phyloP scores from a whole-genome alignment of 192 early-diverging fungal genomes.

The Linnemannia hyalina region DNA sequence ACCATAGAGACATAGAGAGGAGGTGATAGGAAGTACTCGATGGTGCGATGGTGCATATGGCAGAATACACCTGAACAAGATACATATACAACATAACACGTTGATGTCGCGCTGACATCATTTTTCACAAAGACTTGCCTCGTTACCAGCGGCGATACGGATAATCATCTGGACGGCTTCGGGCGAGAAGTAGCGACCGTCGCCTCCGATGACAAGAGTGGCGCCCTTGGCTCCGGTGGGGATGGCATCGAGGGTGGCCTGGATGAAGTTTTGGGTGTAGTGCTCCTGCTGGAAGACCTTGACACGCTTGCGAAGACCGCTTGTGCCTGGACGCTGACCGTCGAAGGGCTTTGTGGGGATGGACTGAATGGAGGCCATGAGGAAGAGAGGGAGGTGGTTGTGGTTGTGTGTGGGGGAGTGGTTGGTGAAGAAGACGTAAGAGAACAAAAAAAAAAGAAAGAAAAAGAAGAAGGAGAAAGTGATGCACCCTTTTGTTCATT shows the following conservation, averaged over 20 bases:
- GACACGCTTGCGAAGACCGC: constrained; percentile 95
- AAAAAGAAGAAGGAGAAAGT: constrained; percentile 2
- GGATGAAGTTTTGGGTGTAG: constrained; percentile 98
- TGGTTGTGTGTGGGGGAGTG: not conserved
- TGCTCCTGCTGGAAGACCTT: constrained; percentile 94
- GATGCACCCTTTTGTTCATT: too few species aligned
- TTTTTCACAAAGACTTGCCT: constrained; percentile 58
- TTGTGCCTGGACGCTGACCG: constrained; percentile 98
- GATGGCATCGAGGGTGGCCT: constrained; percentile 89
- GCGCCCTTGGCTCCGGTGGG: constrained; percentile 82
- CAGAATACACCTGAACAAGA: not conserved
- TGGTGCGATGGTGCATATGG: not conserved
- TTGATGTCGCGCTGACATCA: constrained; percentile 21
- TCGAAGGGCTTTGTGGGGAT: constrained; percentile 81
- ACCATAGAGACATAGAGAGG: not conserved
- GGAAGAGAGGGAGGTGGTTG: not conserved
- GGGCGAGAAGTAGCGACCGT: constrained; percentile 91
- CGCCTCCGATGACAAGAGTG: constrained; percentile 94
- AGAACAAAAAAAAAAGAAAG: not conserved
- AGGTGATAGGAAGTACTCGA: not conserved
- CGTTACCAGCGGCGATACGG: constrained; percentile 85
- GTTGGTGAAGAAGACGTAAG: constrained; percentile 1
- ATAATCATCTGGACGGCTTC: constrained; percentile 93
- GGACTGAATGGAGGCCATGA: constrained; percentile 55
- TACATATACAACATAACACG: not conserved